Percentiles rank a stretch among this genome's conserved stretches.
Conservation (phyloP, 2,329 filamentous ascomycete species). For the Phialemoniopsis sp. region DNA sequence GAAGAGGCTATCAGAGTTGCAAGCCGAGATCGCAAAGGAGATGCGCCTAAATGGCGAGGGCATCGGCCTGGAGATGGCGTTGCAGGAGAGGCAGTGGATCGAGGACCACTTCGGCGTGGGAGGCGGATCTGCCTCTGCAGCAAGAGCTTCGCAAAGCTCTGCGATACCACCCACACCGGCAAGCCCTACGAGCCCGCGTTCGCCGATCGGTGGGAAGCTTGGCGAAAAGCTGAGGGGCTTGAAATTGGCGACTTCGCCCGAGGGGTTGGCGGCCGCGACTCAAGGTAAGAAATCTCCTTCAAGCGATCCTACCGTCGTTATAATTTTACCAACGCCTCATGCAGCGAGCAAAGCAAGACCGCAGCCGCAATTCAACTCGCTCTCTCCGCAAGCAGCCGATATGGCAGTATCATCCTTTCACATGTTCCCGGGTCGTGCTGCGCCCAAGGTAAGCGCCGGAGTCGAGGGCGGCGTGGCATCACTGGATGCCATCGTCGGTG, state of each 20-base stretch:
- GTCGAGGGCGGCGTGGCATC: slow-evolving; percentile 23
- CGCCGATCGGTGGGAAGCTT: slow-evolving; percentile 63
- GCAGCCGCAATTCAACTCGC: slow-evolving; percentile 12
- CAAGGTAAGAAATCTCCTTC: slow-evolving; percentile 37
- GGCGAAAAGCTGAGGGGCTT: slow-evolving; percentile 77
- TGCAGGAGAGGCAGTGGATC: slow-evolving; percentile 83
- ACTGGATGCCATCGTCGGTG: slow-evolving; percentile 34
- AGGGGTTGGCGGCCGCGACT: slow-evolving; percentile 51
- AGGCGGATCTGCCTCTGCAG: slow-evolving; percentile 6
- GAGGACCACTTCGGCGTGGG: slow-evolving; percentile 71
- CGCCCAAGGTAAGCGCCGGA: slow-evolving; percentile 12
- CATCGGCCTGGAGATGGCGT: slow-evolving; percentile 77
- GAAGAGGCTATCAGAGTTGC: slow-evolving; percentile 69
- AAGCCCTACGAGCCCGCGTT: slow-evolving; percentile 55
- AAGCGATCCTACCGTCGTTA: not conserved
- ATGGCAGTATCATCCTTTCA: slow-evolving; percentile 60
- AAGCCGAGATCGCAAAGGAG: slow-evolving; percentile 73
- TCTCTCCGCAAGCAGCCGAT: slow-evolving; percentile 60
- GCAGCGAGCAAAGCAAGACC: slow-evolving; percentile 8
- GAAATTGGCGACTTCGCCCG: slow-evolving; percentile 69
- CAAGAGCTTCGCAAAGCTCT: slow-evolving; percentile 6
- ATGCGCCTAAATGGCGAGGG: slow-evolving; percentile 72
- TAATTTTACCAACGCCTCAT: slow-evolving; percentile 8
- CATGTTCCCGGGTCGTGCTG: slow-evolving; percentile 43
- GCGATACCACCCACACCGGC: slow-evolving; percentile 16